phyloP scores from a whole-genome alignment of 1,284 basidiomycete genomes.

The Stygiomarasmius scandens region DNA sequence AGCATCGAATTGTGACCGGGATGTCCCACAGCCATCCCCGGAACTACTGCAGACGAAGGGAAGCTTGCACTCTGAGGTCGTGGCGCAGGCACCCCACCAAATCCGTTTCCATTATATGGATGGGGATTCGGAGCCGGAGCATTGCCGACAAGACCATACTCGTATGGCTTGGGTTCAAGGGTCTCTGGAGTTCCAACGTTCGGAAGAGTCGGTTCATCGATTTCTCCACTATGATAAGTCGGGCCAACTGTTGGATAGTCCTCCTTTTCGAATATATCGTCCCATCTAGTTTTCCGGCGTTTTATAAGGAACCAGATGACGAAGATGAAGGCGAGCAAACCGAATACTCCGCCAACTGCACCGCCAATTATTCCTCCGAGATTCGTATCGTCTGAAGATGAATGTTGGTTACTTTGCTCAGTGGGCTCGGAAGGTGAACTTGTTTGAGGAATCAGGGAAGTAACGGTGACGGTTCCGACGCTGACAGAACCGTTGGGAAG shows the following conservation, averaged over 20 bases:
- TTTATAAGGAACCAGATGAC: conserved; percentile 7
- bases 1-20: not conserved
- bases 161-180: conserved; percentile 1
- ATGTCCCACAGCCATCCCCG: not conserved
- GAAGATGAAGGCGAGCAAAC: not conserved
- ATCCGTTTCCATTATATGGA: not conserved
- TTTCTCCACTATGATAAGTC: not conserved
- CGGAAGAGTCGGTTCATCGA: not conserved
- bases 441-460: not conserved
- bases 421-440: not conserved
- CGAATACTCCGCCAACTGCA: conserved; percentile 4
- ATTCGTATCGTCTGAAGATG: conserved; percentile 15
- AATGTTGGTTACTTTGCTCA: not conserved
- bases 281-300: conserved; percentile 4
- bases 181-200: not conserved
- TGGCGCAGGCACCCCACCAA: too few species aligned
- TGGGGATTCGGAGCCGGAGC: not conserved
- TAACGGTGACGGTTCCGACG: not conserved
- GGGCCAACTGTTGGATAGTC: not conserved
- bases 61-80: too few species aligned
- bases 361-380: conserved; percentile 10
- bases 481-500: conserved; percentile 4
- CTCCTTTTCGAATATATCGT: conserved; percentile 34
- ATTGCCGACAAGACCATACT: not conserved
- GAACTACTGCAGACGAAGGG: too few species aligned